phyloP scores from a whole-genome alignment of 805 yeast species.

The Spathaspora sp. region DNA sequence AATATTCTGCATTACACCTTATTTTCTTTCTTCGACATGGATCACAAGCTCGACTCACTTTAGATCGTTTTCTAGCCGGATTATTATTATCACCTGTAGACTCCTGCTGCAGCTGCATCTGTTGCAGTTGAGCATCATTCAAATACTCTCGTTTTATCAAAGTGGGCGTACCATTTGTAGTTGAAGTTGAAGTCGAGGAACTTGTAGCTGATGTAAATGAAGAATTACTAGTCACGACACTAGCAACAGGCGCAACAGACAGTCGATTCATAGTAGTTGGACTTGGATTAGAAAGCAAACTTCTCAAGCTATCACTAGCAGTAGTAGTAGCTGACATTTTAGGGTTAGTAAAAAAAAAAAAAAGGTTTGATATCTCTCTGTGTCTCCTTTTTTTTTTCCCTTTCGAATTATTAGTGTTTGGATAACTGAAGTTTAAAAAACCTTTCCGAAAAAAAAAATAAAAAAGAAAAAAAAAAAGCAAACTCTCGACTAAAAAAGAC shows the following conservation, averaged over 20 bases:
- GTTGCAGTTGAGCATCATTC: background rate
- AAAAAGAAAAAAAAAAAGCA: too few relatives aligned
- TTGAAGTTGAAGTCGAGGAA: background rate
- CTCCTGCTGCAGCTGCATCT: background rate
- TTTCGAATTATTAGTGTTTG: background rate
- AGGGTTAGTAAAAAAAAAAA: background rate
- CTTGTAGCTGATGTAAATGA: background rate
- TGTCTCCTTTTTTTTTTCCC: background rate
- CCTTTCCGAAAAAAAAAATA: background rate
- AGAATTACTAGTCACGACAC: background rate
- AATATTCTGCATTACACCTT: constrained; percentile 61
- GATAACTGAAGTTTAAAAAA: background rate
- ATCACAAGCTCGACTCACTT: constrained; percentile 80
- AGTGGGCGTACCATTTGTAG: background rate
- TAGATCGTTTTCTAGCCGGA: constrained; percentile 52
- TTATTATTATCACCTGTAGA: background rate
- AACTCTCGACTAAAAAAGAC: too few relatives aligned
- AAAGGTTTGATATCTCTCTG: background rate
- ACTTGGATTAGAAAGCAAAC: background rate
- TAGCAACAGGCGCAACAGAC: background rate
- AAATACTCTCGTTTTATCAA: background rate
- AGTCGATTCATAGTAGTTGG: background rate
- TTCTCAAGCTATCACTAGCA: background rate
- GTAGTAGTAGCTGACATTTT: background rate
- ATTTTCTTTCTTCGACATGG: constrained; percentile 73